phyloP scores from a whole-genome alignment of 2,329 filamentous ascomycete species.

The Thielaviopsis populi region DNA sequence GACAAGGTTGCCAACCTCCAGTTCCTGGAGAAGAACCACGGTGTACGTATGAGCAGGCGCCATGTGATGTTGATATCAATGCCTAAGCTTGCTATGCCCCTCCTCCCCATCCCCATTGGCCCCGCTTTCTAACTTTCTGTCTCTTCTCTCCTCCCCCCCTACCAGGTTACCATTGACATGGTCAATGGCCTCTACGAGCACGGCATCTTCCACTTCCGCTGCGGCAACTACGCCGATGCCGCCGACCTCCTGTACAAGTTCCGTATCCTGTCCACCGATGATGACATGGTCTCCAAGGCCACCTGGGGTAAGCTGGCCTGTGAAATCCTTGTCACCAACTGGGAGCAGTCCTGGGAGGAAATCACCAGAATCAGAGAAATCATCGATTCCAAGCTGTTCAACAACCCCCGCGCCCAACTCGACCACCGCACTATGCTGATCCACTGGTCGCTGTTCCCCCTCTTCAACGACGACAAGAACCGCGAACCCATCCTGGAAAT shows the following conservation, averaged over 20 bases:
- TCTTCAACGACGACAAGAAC: conserved; percentile 91
- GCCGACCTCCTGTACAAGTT: conserved; percentile 94
- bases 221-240: conserved; percentile 80
- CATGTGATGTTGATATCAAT: too few relatives aligned
- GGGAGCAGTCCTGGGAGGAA: conserved; percentile 87
- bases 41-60: conserved; percentile 37
- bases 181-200: conserved; percentile 92
- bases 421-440: conserved; percentile 94
- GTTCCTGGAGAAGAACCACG: conserved; percentile 92
- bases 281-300: conserved; percentile 88
- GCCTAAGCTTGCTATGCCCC: too few relatives aligned
- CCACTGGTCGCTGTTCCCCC: conserved; percentile 96
- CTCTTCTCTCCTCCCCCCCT: neutral
- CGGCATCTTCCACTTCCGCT: conserved; percentile 95
- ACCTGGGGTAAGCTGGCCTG: conserved; percentile 97
- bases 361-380: conserved; percentile 76
- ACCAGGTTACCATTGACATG: conserved; percentile 79
- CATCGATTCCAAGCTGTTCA: conserved; percentile 91
- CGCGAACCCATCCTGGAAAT: conserved; percentile 86
- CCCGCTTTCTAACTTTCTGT: neutral
- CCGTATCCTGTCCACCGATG: conserved; percentile 93
- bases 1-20: conserved; percentile 99
- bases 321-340: conserved; percentile 88
- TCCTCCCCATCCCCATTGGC: neutral
- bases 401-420: conserved; percentile 88